Conservation (phyloP, 2,329 filamentous ascomycete genomes). For the Alternaria brassicicola region DNA sequence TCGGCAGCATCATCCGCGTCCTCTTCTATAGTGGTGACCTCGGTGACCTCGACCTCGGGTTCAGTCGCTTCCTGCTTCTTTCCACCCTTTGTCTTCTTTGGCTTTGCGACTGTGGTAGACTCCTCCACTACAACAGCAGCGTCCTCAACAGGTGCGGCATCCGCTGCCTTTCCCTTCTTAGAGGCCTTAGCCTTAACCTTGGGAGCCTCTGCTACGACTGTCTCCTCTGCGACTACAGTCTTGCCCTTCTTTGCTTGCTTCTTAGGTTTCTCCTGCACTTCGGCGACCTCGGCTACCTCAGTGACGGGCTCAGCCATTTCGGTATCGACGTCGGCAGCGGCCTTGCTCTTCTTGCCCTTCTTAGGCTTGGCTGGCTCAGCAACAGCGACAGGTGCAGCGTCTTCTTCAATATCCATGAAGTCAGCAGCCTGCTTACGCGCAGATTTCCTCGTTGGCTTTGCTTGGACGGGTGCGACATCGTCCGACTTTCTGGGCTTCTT, state of each 20-base stretch:
- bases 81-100: constrained; percentile 24
- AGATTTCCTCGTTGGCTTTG: constrained; percentile 33
- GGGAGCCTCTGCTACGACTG: constrained; percentile 15
- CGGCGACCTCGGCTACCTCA: constrained; percentile 5
- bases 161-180: constrained; percentile 27
- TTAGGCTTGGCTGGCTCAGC: constrained; percentile 21
- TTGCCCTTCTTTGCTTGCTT: constrained; percentile 28
- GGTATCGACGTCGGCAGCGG: not conserved
- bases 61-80: constrained; percentile 24
- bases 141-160: constrained; percentile 20
- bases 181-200: constrained; percentile 30
- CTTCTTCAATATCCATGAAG: constrained; percentile 41
- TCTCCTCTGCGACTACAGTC: constrained; percentile 12
- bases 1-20: constrained; percentile 32
- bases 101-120: constrained; percentile 19
- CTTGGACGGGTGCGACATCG: constrained; percentile 28
- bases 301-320: constrained; percentile 11
- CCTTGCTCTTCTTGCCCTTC: constrained; percentile 28
- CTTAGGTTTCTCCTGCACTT: constrained; percentile 20
- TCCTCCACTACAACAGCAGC: constrained; percentile 11
- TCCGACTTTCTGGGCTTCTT: constrained; percentile 50
- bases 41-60: constrained; percentile 21
- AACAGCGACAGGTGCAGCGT: constrained; percentile 24
- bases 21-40: constrained; percentile 16
- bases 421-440: constrained; percentile 47